These are phyloP conservation scores for Mortierella sp. DNA, from an alignment of 371 early-diverging fungal genomes.

Conservation along the genomic window DNA sequence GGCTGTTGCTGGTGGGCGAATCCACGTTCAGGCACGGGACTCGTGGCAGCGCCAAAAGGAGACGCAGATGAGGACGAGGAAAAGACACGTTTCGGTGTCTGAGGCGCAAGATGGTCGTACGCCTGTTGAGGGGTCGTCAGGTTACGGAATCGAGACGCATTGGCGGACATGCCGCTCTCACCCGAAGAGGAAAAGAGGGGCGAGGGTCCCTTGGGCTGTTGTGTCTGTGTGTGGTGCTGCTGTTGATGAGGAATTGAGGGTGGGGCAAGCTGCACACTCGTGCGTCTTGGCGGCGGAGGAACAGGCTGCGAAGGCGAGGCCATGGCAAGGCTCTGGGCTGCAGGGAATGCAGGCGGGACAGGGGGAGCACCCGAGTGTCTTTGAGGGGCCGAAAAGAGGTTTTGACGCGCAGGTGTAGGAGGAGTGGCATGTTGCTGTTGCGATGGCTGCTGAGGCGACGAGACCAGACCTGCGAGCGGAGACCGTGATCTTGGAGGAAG, in stretches of 20 bases:
- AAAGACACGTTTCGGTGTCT: constrained; percentile 48
- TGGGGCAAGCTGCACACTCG: constrained; percentile 44
- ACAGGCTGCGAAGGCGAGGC: constrained; percentile 40
- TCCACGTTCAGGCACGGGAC: constrained; percentile 41
- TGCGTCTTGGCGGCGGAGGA: constrained; percentile 50
- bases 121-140: constrained; percentile 46
- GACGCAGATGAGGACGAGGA: constrained; percentile 25
- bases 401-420: constrained; percentile 37
- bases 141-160: constrained; percentile 49
- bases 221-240: constrained; percentile 6
- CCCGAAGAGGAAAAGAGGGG: constrained; percentile 40
- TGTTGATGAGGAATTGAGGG: constrained; percentile 20
- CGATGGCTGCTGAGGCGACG: constrained; percentile 22
- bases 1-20: constrained; percentile 27
- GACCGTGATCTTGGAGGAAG: constrained; percentile 52
- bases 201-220: constrained; percentile 39
- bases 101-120: constrained; percentile 36
- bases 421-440: constrained; percentile 15
- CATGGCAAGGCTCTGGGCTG: constrained; percentile 30
- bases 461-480: constrained; percentile 29
- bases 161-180: constrained; percentile 42
- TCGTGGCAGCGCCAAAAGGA: constrained; percentile 32
- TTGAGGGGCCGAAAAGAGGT: constrained; percentile 22
- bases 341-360: constrained; percentile 19
- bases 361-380: constrained; percentile 37